A percentile compares a stretch with the other conserved stretches of the same genome.
Conservation (phyloP, 139 green algal genomes). For the Ettlia oleoabundans region DNA sequence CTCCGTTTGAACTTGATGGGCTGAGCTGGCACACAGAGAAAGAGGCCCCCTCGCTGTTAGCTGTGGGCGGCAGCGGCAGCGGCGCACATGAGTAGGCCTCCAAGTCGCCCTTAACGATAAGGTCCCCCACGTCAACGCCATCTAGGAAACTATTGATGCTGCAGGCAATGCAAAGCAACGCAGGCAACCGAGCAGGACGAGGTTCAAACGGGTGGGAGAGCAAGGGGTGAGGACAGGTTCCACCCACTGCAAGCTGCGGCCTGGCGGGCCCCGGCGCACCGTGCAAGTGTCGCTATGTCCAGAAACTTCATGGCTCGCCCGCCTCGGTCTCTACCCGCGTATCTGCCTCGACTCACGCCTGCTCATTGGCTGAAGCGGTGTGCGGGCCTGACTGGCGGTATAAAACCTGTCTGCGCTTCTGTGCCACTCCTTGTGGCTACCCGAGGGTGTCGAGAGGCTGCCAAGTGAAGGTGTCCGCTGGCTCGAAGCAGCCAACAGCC, state of each 20-base stretch:
- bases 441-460: no score
- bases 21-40: no score
- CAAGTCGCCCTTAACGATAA: conserved; percentile 86
- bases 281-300: conserved; percentile 63
- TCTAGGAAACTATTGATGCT: conserved; percentile 87
- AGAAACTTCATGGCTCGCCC: conserved; percentile 74
- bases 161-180: no score
- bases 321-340: background rate
- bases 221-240: no score
- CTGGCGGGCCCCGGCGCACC: conserved; percentile 40
- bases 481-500: no score
- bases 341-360: background rate
- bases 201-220: no score
- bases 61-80: background rate
- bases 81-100: conserved; percentile 93
- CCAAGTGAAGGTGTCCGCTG: no score
- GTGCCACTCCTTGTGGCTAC: no score
- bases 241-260: background rate
- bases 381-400: background rate
- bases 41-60: no score
- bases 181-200: no score
- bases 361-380: no score
- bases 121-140: conserved; percentile 89
- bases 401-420: background rate
- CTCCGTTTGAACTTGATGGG: no score